Evolutionary conservation across 148 eudicot species (phyloP), one percentile per base, ranked within the genome.

Genomic region (Vaccinium vitisidaea): DNA sequence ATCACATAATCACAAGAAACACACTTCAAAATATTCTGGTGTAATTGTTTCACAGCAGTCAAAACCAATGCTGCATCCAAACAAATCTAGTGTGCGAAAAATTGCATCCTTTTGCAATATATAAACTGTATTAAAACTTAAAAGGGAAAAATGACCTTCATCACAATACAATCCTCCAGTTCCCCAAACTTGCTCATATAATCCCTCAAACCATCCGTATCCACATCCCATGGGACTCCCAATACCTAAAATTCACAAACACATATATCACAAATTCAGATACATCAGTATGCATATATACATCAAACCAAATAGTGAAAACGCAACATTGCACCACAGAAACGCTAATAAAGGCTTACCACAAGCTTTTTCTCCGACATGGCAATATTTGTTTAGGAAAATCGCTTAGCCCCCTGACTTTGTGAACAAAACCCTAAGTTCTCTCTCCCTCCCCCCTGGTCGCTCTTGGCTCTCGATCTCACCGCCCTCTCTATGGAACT

Each of bases 211-310:
- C 99, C 99, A 83, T 90, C 90, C n/a, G 98, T 95, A 82, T 95
- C 98, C 2, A 97, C 90, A 74, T 97, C 98, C 99, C 99, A 97
- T 56, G 99, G 99, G 86, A 97, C 92, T 54, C 99, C 99, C 88
- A 97, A 89, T 65, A 97, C 99, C 99, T 97, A 80, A 39, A 55
- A n/a, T 1, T 14, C 18, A 6, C 7, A 43, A 43, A 43, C 46
- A 43, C 46, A 43, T 5, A 16, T 19, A 2, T n/a, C 69, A 63
- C 27, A 63, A n/a, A 63, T 21, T 63, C 69, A 63, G 12, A 2
- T 21, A 21, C 27, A 63, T 21, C 69, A 43, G 46, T 43, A 43
- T 63, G 11, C 3, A 63, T 63, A 11, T 8, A 63, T 48, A 67
- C 79, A 83, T 63, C 16, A 27, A 52, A 19, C 61, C 36, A 49